Evolutionary conservation across 2,329 filamentous ascomycete species (phyloP).

Genomic region (Rutstroemia sp.): DNA sequence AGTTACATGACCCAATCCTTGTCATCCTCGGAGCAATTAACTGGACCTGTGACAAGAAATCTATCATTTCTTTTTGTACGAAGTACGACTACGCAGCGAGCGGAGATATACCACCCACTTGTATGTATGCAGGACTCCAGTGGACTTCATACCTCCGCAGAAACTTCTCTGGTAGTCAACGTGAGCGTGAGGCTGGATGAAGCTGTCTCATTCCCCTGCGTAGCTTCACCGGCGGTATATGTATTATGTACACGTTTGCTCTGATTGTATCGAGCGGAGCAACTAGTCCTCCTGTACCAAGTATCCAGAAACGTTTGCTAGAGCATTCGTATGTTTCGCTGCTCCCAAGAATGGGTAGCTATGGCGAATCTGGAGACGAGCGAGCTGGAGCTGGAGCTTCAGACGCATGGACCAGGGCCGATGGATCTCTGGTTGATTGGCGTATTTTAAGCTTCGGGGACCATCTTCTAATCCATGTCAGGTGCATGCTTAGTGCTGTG

Average conservation of each 20-base stretch:
- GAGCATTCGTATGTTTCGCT: neutral
- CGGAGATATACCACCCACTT: too few relatives aligned
- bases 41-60: too few relatives aligned
- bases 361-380: neutral
- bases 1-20: neutral
- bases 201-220: too few relatives aligned
- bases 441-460: constrained; percentile 10
- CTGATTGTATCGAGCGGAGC: too few relatives aligned
- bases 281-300: neutral
- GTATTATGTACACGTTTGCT: too few relatives aligned
- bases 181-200: too few relatives aligned
- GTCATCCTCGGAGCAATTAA: neutral
- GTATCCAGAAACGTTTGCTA: neutral
- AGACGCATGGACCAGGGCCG: constrained; percentile 1
- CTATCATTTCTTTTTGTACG: too few relatives aligned
- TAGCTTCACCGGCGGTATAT: too few relatives aligned
- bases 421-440: constrained; percentile 2
- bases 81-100: too few relatives aligned
- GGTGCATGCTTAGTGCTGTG: neutral
- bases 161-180: too few relatives aligned
- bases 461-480: neutral
- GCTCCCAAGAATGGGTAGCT: neutral
- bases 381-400: neutral
- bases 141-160: too few relatives aligned
- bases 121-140: too few relatives aligned